phyloP scores from a whole-genome alignment of 2,329 filamentous ascomycete genomes.

The Aspergillus hortae region DNA sequence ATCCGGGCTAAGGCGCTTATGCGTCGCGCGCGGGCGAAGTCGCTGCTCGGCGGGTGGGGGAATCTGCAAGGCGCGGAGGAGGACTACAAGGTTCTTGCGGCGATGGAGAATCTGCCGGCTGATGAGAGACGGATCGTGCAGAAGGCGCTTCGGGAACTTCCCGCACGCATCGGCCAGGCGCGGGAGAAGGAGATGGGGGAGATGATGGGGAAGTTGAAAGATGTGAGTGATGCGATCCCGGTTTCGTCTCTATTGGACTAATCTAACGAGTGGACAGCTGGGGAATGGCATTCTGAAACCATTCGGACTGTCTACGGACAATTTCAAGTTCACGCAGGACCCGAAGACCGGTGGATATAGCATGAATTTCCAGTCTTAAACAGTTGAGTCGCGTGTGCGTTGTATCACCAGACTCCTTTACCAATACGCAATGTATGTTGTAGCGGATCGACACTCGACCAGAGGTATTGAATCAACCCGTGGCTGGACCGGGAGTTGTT shows the following conservation, averaged over 20 bases:
- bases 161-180: constrained; percentile 67
- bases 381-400: neutral
- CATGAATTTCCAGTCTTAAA: constrained; percentile 68
- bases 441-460: too few species aligned
- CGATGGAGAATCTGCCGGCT: constrained; percentile 55
- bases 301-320: constrained; percentile 89
- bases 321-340: constrained; percentile 92
- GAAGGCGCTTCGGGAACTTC: constrained; percentile 62
- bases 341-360: constrained; percentile 87
- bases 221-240: constrained; percentile 47
- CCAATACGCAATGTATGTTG: too few species aligned
- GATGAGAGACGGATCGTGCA: constrained; percentile 67
- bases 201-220: constrained; percentile 96
- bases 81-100: constrained; percentile 72
- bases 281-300: constrained; percentile 90
- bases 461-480: too few species aligned
- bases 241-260: neutral
- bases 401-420: too few species aligned
- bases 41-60: constrained; percentile 72
- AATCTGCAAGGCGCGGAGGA: constrained; percentile 72
- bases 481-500: too few species aligned
- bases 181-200: constrained; percentile 87
- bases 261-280: constrained; percentile 47
- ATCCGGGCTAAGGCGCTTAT: constrained; percentile 81
- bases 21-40: constrained; percentile 69